Evolutionary conservation across 768 basidiomycete species (phyloP).

Genomic region (Pulveroboletus frians): DNA sequence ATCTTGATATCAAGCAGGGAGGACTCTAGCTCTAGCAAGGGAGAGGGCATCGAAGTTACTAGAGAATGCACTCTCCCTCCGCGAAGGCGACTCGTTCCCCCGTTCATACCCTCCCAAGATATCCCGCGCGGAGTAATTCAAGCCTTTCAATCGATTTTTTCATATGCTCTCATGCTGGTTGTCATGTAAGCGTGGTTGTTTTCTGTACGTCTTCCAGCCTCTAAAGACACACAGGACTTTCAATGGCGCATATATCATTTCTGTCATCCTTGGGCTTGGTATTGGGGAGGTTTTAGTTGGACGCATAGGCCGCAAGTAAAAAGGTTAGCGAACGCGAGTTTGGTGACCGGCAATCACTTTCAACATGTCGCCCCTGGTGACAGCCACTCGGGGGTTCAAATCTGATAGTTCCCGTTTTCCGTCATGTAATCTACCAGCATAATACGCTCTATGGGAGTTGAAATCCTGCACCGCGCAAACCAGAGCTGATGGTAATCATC

Average conservation of each 20-base stretch:
- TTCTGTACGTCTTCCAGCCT: neutral
- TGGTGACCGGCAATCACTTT: no score
- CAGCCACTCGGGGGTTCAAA: neutral
- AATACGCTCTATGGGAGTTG: no score
- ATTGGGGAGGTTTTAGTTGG: conserved; percentile 74
- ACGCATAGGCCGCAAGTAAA: conserved; percentile 35
- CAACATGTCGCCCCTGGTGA: neutral
- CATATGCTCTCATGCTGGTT: conserved; percentile 73
- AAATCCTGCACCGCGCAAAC: neutral
- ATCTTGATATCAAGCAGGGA: neutral
- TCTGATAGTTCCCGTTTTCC: neutral
- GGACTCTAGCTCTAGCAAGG: neutral
- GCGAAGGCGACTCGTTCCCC: conserved; percentile 36
- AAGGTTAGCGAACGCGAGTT: neutral
- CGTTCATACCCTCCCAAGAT: conserved; percentile 67
- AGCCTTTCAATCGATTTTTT: conserved; percentile 55
- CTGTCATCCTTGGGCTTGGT: conserved; percentile 64
- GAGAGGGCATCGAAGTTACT: neutral
- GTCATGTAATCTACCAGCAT: neutral
- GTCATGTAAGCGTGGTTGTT: conserved; percentile 54
- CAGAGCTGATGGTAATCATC: no score
- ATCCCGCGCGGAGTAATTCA: conserved; percentile 63
- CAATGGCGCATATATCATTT: conserved; percentile 70
- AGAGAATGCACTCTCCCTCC: neutral
- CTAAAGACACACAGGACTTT: conserved; percentile 60